Evolutionary conservation across 1,139 yeast genomes (phyloP), one percentile per base, ranked within the genome.

Genomic region (Nadsonia starkeyi-henricii): DNA sequence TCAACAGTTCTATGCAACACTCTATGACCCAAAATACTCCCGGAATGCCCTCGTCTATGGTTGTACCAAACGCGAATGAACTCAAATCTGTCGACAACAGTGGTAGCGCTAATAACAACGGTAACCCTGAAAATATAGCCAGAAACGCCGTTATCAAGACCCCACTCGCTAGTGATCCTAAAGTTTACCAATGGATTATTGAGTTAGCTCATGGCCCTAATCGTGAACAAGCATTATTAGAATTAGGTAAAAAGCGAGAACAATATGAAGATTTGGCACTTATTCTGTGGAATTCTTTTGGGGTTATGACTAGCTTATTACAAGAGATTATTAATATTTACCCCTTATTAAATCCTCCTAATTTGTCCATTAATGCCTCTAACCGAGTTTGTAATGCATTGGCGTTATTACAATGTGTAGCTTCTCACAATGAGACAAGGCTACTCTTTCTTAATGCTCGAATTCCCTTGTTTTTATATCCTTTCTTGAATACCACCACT

Each of bases 341-440:
- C 62, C 96, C 97, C 18, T 74, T 81, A 60, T 71, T 91, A 53
- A 82, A 85, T 45, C 96, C 97, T 15, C 96, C 95, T 36, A 79
- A 77, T 46, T 73, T 91, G 52, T 81, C 91, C 2, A 86, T 94
- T 13, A 77, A 86, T 12, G 81, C 88, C n/a, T 82, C 95, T 2
- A 91, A 89, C 62, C 72, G 97, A 47, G 97, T 91, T 12, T 91
- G 98, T 65, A 91, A 91, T 66, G 97, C 97, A 1, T 71, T 91
- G 58, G 97, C 96, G 7, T 73, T 91, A 48, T 72, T 91, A 55
- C 98, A 91, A 64, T 91, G 98, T 67, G 96, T 91, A 47, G 98
- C 98, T 1, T 85, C 96, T 0, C 96, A 91, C 62, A 81, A 82
- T 43, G 95, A 85, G 56, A 91, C 97, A 0, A 78, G 96, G 61